phyloP scores from a whole-genome alignment of 2,329 filamentous ascomycete species.

The Hymenoscyphus occultus region DNA sequence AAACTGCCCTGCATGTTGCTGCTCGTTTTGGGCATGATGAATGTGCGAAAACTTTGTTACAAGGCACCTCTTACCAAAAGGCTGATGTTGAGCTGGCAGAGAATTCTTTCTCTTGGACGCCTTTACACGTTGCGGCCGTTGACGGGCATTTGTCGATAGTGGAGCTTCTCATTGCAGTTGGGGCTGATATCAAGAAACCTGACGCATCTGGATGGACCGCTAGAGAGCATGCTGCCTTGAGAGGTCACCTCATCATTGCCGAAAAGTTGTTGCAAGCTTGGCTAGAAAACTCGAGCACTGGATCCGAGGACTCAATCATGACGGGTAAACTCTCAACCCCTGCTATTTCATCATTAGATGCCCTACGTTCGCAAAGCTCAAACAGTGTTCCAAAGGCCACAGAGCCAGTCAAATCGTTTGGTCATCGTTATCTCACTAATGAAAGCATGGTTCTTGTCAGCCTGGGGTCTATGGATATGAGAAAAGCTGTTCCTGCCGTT shows the following conservation, averaged over 20 bases:
- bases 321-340: conserved; percentile 42
- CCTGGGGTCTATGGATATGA: conserved; percentile 89
- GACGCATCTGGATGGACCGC: conserved; percentile 94
- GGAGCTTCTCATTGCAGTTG: conserved; percentile 72
- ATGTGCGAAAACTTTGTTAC: conserved; percentile 73
- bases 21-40: conserved; percentile 82
- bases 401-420: conserved; percentile 90
- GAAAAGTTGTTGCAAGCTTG: conserved; percentile 54
- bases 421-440: conserved; percentile 88
- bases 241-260: conserved; percentile 84
- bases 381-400: conserved; percentile 51
- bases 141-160: conserved; percentile 78
- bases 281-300: conserved; percentile 27
- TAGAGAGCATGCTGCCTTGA: conserved; percentile 85
- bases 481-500: conserved; percentile 76
- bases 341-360: conserved; percentile 59
- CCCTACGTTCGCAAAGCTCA: conserved; percentile 47
- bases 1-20: conserved; percentile 88
- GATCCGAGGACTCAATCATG: conserved; percentile 34
- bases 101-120: conserved; percentile 87
- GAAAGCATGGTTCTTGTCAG: conserved; percentile 90
- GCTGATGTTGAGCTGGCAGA: conserved; percentile 75
- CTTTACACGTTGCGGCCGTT: conserved; percentile 88
- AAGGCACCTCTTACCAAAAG: conserved; percentile 67
- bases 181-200: conserved; percentile 68